Evolutionary conservation across 805 yeast species (phyloP).

Genomic region (Ogataea pignaliae): DNA sequence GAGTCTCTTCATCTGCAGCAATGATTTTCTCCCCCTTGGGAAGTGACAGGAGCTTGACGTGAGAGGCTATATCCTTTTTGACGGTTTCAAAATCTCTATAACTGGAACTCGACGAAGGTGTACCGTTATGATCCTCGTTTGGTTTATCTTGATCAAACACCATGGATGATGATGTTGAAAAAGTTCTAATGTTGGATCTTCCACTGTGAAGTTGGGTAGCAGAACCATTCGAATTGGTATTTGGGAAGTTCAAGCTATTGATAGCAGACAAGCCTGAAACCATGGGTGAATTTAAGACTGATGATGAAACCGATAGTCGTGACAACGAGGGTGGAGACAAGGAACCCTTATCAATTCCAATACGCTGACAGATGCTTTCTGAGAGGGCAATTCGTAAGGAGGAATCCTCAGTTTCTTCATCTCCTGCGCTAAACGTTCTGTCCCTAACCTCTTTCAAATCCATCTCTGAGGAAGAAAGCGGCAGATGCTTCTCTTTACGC

Average conservation of each 20-base stretch:
- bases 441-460: conserved; percentile 27
- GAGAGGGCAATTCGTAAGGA: conserved; percentile 59
- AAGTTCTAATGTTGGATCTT: conserved; percentile 13
- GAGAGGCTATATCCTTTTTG: conserved; percentile 55
- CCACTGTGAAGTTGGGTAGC: neutral
- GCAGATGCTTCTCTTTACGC: conserved; percentile 8
- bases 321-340: conserved; percentile 10
- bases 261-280: conserved; percentile 16
- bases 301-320: conserved; percentile 12
- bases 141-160: conserved; percentile 8
- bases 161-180: conserved; percentile 21
- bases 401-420: conserved; percentile 69
- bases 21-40: conserved; percentile 54
- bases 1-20: conserved; percentile 58
- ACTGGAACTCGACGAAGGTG: neutral
- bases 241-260: neutral
- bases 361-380: conserved; percentile 62
- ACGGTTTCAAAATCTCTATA: conserved; percentile 42
- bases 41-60: conserved; percentile 50
- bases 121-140: neutral
- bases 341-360: conserved; percentile 52
- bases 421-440: conserved; percentile 44
- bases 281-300: conserved; percentile 19
- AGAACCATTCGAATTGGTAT: neutral
- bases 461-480: conserved; percentile 3